phyloP scores from a whole-genome alignment of 78 protist genomes.

The Pelomyxa schiedti region DNA sequence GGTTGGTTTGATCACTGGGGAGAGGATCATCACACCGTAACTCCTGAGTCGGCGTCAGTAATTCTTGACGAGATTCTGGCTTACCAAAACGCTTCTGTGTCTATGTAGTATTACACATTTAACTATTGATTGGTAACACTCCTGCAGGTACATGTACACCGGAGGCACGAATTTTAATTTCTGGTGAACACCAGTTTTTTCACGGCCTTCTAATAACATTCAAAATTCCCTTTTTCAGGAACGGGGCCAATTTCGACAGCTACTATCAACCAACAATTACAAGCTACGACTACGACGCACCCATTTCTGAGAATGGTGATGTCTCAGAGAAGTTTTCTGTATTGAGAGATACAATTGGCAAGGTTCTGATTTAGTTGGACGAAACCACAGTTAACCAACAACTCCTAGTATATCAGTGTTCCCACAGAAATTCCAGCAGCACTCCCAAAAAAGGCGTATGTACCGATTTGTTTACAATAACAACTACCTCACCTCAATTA shows the following conservation, averaged over 20 bases:
- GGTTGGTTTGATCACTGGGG: slow-evolving; percentile 24
- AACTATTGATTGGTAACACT: no score
- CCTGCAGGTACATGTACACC: slow-evolving; percentile 31
- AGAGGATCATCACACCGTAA: background rate
- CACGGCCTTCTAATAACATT: no score
- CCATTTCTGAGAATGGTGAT: slow-evolving; percentile 15
- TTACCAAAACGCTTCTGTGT: background rate
- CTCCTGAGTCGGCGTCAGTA: background rate
- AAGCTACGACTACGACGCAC: slow-evolving; percentile 27
- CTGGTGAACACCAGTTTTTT: no score
- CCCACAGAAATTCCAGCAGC: background rate
- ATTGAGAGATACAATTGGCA: background rate
- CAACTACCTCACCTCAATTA: no score
- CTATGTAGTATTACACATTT: no score
- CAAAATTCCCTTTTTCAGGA: no score
- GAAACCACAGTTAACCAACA: no score
- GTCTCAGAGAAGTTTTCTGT: background rate
- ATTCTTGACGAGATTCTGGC: background rate
- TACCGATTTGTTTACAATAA: no score
- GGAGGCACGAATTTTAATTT: slow-evolving; percentile 21
- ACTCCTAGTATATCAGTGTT: background rate
- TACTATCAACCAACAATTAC: slow-evolving; percentile 2
- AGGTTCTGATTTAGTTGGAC: background rate
- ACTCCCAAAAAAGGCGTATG: background rate
- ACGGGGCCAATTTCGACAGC: slow-evolving; percentile 8